phyloP scores from a whole-genome alignment of 352 stramenopile species.

The Globisporangium radiosum region DNA sequence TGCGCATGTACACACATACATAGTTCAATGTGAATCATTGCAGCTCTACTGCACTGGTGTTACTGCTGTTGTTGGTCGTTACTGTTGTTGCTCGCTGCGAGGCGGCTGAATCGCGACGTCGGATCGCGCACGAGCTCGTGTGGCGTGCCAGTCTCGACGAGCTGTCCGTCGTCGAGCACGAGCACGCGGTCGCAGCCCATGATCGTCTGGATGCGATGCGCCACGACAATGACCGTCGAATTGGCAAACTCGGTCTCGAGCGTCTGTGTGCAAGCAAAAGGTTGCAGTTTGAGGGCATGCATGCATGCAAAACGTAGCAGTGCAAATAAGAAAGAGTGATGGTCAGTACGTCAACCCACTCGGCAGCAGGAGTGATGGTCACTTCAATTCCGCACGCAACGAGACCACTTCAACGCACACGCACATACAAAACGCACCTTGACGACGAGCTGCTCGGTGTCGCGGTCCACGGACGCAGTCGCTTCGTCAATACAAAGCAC shows the following conservation, averaged over 20 bases:
- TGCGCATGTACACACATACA: neutral
- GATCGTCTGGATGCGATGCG: slow-evolving; percentile 95
- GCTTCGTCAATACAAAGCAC: slow-evolving; percentile 93
- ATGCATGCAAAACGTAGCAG: too few relatives aligned
- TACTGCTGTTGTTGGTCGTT: neutral
- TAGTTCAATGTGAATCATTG: neutral
- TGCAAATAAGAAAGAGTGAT: too few relatives aligned
- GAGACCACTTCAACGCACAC: neutral
- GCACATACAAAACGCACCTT: slow-evolving; percentile 26
- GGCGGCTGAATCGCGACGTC: slow-evolving; percentile 34
- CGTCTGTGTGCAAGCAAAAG: slow-evolving; percentile 25
- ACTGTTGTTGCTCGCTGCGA: slow-evolving; percentile 15
- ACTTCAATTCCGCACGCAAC: slow-evolving; percentile 2
- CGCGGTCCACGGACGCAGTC: slow-evolving; percentile 87
- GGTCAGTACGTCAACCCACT: too few relatives aligned
- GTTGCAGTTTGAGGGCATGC: too few relatives aligned
- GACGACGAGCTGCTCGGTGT: slow-evolving; percentile 77
- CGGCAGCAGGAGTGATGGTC: neutral
- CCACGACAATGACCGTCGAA: slow-evolving; percentile 96
- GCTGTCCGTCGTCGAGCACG: slow-evolving; percentile 45
- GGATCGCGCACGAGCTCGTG: slow-evolving; percentile 24
- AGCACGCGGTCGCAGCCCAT: slow-evolving; percentile 89
- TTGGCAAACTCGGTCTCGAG: slow-evolving; percentile 90
- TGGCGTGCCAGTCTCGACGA: slow-evolving; percentile 48
- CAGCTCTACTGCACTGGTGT: neutral